phyloP scores from a whole-genome alignment of 169 alveolate genomes.

The Babesia microti region DNA sequence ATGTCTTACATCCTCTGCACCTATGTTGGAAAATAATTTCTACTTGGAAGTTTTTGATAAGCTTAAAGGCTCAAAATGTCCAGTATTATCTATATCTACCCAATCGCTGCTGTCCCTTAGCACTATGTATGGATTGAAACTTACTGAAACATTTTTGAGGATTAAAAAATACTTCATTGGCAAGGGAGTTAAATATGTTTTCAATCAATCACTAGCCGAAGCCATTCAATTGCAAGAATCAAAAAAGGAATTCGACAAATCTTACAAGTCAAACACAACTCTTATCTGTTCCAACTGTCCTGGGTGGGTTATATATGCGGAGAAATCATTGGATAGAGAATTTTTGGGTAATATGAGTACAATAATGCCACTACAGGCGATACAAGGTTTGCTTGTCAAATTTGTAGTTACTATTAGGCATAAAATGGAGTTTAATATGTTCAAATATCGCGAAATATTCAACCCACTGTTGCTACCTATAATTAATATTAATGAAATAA shows the following conservation, averaged over 20 bases:
- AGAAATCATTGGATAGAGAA: slow-evolving; percentile 69
- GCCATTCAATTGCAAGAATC: slow-evolving; percentile 26
- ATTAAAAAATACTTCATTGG: slow-evolving; percentile 33
- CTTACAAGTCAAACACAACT: slow-evolving; percentile 21
- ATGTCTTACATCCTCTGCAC: slow-evolving; percentile 85
- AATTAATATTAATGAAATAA: slow-evolving; percentile 3
- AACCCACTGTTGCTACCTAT: too few relatives aligned
- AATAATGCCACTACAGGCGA: slow-evolving; percentile 76
- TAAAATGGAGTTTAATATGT: background rate
- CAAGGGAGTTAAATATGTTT: slow-evolving; percentile 51
- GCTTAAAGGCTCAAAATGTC: slow-evolving; percentile 30
- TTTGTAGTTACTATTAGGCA: background rate
- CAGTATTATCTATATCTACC: slow-evolving; percentile 70
- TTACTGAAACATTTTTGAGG: slow-evolving; percentile 33
- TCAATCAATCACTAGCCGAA: slow-evolving; percentile 40
- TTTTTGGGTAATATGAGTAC: slow-evolving; percentile 69
- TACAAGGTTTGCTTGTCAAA: slow-evolving; percentile 67
- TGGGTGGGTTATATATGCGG: slow-evolving; percentile 88
- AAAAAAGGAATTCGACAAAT: slow-evolving; percentile 27
- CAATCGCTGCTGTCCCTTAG: slow-evolving; percentile 71
- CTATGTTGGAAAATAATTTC: slow-evolving; percentile 67
- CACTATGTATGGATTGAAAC: slow-evolving; percentile 32
- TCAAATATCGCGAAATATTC: too few relatives aligned
- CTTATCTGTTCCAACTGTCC: slow-evolving; percentile 80
- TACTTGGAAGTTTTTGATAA: slow-evolving; percentile 54